Evolutionary conservation across 805 yeast species (phyloP).

Genomic region (Wickerhamomyces bovis): DNA sequence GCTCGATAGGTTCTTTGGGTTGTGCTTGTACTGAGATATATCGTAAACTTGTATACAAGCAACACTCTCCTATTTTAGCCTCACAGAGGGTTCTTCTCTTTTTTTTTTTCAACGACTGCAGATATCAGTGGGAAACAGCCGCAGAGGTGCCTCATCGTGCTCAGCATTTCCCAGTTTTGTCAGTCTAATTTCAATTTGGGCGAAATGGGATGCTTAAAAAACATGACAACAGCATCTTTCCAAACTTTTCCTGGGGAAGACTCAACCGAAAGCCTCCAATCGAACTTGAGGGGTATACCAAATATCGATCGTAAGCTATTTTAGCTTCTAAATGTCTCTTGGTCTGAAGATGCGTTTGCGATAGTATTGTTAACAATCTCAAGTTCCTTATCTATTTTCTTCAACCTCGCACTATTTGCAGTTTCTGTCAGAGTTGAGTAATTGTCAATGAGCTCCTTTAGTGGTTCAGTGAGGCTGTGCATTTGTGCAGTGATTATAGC

Average conservation of each 20-base stretch:
- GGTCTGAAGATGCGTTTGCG: neutral
- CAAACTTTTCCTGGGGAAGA: too few relatives aligned
- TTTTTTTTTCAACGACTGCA: neutral
- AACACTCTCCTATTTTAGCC: neutral
- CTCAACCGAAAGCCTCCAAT: neutral
- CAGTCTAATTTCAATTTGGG: neutral
- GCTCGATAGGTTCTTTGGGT: neutral
- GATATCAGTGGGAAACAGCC: neutral
- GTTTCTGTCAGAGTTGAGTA: constrained; percentile 5
- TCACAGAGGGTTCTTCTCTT: too few relatives aligned
- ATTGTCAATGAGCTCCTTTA: constrained; percentile 7
- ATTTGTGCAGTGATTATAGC: constrained; percentile 8
- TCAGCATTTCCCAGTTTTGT: neutral
- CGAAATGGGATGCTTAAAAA: neutral
- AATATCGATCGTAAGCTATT: neutral
- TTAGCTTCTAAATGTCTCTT: neutral
- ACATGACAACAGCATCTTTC: too few relatives aligned
- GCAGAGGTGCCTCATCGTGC: neutral
- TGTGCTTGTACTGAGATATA: neutral
- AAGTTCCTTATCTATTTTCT: neutral
- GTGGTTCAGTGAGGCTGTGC: constrained; percentile 5
- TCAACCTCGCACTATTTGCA: constrained; percentile 1
- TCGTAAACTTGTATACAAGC: too few relatives aligned
- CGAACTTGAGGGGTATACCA: too few relatives aligned
- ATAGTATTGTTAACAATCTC: neutral